Evolutionary conservation across 306 rosid species (phyloP).

Genomic region (Chamaecrista fasciculata): DNA sequence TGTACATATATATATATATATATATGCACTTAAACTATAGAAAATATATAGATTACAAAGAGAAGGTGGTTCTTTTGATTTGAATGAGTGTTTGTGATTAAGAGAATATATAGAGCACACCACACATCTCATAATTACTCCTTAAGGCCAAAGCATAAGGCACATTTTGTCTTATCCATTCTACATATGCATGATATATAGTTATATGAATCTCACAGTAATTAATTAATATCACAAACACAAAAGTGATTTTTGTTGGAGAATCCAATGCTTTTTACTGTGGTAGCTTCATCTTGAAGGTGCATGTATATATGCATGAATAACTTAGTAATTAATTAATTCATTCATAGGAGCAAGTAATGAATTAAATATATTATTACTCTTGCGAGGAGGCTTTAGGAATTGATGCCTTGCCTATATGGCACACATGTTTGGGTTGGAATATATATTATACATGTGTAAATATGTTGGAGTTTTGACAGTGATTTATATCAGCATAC

Average conservation of each 20-base stretch:
- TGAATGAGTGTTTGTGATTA: constrained; percentile 33
- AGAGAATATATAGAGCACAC: constrained; percentile 42
- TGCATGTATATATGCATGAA: constrained; percentile 41
- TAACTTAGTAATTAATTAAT: constrained; percentile 19
- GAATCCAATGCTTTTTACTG: constrained; percentile 72
- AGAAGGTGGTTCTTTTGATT: constrained; percentile 51
- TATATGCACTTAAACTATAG: constrained; percentile 13
- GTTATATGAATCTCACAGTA: constrained; percentile 51
- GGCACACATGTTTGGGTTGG: constrained; percentile 42
- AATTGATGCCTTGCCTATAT: constrained; percentile 43
- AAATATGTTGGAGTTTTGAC: constrained; percentile 23
- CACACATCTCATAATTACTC: constrained; percentile 35
- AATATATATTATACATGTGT: constrained; percentile 31
- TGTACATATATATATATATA: background rate
- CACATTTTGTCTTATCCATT: constrained; percentile 66
- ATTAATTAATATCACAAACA: constrained; percentile 24
- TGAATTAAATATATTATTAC: background rate
- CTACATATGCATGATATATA: too few relatives aligned
- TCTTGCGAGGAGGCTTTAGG: constrained; percentile 30
- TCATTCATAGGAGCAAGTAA: constrained; percentile 24
- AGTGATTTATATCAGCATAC: constrained; percentile 33
- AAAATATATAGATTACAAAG: constrained; percentile 34
- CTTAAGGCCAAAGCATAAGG: constrained; percentile 47
- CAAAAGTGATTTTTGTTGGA: constrained; percentile 47
- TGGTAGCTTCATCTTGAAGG: constrained; percentile 61